phyloP scores from a whole-genome alignment of 1,139 yeast genomes.

The Blastobotrys arbuscula region DNA sequence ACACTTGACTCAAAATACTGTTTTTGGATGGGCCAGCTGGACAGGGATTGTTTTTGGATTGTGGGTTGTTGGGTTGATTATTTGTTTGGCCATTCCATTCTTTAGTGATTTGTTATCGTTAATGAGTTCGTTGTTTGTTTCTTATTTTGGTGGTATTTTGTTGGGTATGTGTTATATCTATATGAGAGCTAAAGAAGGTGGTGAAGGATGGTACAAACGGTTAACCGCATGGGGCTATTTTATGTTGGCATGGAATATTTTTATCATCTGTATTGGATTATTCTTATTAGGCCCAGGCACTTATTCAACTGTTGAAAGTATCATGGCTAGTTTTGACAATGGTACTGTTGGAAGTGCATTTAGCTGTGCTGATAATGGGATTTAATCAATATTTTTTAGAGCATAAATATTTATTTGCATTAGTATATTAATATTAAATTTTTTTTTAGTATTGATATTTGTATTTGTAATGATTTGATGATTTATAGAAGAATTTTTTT shows the following conservation, averaged over 20 bases:
- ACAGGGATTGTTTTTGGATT: conserved; percentile 38
- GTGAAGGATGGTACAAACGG: conserved; percentile 20
- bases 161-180: conserved; percentile 59
- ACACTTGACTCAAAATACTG: conserved; percentile 47
- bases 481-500: neutral
- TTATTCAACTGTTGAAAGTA: conserved; percentile 51
- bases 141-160: conserved; percentile 61
- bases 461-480: no score
- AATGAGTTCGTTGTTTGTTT: conserved; percentile 59
- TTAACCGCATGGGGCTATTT: conserved; percentile 24
- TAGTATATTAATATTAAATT: no score
- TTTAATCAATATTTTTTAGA: conserved; percentile 1
- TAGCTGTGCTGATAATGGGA: conserved; percentile 33
- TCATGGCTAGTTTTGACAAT: conserved; percentile 44
- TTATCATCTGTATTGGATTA: conserved; percentile 43
- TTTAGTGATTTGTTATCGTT: conserved; percentile 52
- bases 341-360: conserved; percentile 48
- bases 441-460: neutral
- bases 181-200: conserved; percentile 27
- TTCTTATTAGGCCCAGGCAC: conserved; percentile 56
- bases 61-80: conserved; percentile 52
- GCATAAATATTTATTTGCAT: neutral
- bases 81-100: conserved; percentile 61
- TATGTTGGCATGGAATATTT: conserved; percentile 36
- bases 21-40: conserved; percentile 52